A percentile compares a stretch with the other conserved stretches of the same genome.
These are phyloP conservation scores for Camptophora hylomeconis DNA, from an alignment of 2,329 filamentous ascomycete genomes.

Conservation along the genomic window DNA sequence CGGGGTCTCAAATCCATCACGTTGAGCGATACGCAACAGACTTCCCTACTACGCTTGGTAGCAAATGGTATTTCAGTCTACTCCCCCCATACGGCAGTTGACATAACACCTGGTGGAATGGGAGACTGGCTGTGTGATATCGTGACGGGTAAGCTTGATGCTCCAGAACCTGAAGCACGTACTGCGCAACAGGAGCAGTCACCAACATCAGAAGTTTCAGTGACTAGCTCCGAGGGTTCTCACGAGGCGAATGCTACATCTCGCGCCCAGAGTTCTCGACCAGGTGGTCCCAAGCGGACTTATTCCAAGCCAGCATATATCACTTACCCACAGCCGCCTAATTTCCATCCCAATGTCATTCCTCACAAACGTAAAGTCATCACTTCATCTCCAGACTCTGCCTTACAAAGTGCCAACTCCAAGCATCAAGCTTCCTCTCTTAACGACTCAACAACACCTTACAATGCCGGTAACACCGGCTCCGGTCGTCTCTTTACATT, in stretches of 20 bases:
- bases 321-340: conserved; percentile 15
- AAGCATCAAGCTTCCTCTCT: conserved; percentile 19
- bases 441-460: conserved; percentile 24
- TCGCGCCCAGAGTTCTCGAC: conserved; percentile 5
- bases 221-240: conserved; percentile 13
- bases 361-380: conserved; percentile 42
- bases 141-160: conserved; percentile 44
- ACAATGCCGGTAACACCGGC: conserved; percentile 35
- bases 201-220: conserved; percentile 18
- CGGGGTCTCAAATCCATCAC: conserved; percentile 80
- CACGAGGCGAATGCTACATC: conserved; percentile 24
- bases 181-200: conserved; percentile 9
- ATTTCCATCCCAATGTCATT: conserved; percentile 24
- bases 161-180: conserved; percentile 16
- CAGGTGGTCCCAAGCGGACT: conserved; percentile 9
- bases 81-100: conserved; percentile 87
- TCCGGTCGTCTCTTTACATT: conserved; percentile 50
- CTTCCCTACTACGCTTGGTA: conserved; percentile 66
- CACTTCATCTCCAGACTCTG: conserved; percentile 31
- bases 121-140: conserved; percentile 92
- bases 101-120: conserved; percentile 71
- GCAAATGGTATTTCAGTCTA: conserved; percentile 89
- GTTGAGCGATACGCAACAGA: conserved; percentile 71
- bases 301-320: conserved; percentile 31
- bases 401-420: conserved; percentile 17